Evolutionary conservation across 768 basidiomycete species (phyloP), one percentile per base, ranked within the genome.

Genomic region (Phanerochaete carnosa): DNA sequence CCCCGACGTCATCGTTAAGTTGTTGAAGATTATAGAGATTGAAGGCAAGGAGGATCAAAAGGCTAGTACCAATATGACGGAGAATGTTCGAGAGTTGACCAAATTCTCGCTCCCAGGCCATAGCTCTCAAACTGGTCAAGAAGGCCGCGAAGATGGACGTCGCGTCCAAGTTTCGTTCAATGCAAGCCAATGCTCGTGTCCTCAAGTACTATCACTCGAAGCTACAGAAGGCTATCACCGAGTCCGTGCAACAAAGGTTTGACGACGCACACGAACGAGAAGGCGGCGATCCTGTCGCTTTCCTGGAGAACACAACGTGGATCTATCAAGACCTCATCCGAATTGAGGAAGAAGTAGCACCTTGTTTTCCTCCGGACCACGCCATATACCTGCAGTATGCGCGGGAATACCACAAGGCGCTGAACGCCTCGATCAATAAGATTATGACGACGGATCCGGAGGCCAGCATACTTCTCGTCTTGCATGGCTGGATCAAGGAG

Each of bases 171-270:
- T 95, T 94, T 77, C 92, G 86, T 69, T 96, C 94, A 15, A 86
- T 95, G 82, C 90, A 93, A 74, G 95, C 95, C 47, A 88, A 94
- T 65, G 92, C 95, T 13, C 88, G 96, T 45, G 80, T 93, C 33
- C 86, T 98, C 72, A 99, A 98, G 75, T 92, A 97, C 73, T 98
- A 98, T 72, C 87, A 95, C 19, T 87, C 91, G 58, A 96, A 94
- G 71, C 83, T 97, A 61, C 81, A 85, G 63, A 92, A 90, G 69
- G 83, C 83, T 25, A 92, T 98, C 71, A 77, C 83, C 1, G 85
- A 89, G 16, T 89, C 93, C 5, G 89, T 96, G 67, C 83, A 84
- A 60, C 77, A 76, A 29, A 83, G 83, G 59, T 92, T 96, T 68
- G 82, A 89, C 2, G 79, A 80, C 6, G 86, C 87, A 1, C 92